Evolutionary conservation across 345 rosid genomes (phyloP).

Genomic region (Dipteronia dyeriana): DNA sequence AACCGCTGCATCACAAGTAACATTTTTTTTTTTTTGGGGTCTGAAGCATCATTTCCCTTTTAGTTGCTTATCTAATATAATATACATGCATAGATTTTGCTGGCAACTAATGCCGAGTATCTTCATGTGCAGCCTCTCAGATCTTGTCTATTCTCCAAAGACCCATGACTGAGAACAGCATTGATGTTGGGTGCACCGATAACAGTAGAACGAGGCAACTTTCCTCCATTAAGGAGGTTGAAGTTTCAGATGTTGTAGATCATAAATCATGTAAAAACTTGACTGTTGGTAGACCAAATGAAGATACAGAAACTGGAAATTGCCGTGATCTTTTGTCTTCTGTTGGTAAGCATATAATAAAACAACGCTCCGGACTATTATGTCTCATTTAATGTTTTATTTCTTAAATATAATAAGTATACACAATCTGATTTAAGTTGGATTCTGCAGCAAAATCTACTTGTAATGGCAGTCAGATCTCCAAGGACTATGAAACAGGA

Average conservation of each 20-base stretch:
- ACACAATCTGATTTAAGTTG: not conserved
- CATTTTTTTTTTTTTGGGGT: not conserved
- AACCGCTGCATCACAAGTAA: not conserved
- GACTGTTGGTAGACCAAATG: conserved; percentile 22
- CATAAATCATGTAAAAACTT: conserved; percentile 32
- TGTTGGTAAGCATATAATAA: conserved; percentile 27
- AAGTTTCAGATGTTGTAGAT: conserved; percentile 28
- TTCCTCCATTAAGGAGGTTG: conserved; percentile 28
- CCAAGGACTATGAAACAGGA: conserved; percentile 23
- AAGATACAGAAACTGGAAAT: conserved; percentile 11
- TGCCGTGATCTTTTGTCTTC: conserved; percentile 14
- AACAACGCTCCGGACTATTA: not conserved
- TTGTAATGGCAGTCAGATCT: conserved; percentile 18
- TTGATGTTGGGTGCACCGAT: conserved; percentile 28
- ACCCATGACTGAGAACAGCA: conserved; percentile 29
- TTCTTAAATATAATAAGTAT: not conserved
- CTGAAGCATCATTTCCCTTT: conserved; percentile 8
- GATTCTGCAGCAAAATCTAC: conserved; percentile 31
- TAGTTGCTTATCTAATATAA: not conserved
- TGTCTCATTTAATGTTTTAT: not conserved
- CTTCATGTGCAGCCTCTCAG: conserved; percentile 49
- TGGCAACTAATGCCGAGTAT: conserved; percentile 17
- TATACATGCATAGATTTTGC: not conserved
- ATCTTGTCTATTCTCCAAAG: conserved; percentile 69
- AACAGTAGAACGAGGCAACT: conserved; percentile 9